Evolutionary conservation across 73 alveolate genomes (phyloP).

Genomic region (Effrenium voratum): DNA sequence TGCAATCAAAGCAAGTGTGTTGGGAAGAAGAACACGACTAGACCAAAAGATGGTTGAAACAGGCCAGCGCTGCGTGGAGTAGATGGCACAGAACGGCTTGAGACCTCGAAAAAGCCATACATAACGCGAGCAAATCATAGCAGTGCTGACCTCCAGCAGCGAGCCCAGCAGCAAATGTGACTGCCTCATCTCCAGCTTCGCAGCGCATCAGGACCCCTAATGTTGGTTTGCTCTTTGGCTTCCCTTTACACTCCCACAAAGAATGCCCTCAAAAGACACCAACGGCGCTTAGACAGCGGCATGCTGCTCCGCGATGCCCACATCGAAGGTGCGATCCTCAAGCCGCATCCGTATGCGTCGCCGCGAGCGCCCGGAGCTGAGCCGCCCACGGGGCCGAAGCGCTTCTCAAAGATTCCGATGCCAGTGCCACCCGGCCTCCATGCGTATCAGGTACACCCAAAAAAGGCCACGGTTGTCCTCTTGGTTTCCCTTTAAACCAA

Average conservation of each 20-base stretch:
- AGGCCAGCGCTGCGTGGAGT: slow-evolving; percentile 94
- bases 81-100: slow-evolving; percentile 95
- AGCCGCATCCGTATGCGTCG: neutral
- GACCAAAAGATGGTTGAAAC: neutral
- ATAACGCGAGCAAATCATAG: neutral
- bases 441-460: too few species aligned
- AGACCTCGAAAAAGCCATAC: slow-evolving; percentile 28
- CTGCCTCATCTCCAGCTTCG: slow-evolving; percentile 75
- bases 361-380: neutral
- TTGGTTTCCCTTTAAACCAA: too few species aligned
- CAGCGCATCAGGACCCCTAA: too few species aligned
- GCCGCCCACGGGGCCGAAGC: slow-evolving; percentile 94
- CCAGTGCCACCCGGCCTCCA: slow-evolving; percentile 95
- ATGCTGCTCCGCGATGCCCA: slow-evolving; percentile 96
- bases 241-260: too few species aligned
- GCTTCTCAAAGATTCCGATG: slow-evolving; percentile 94
- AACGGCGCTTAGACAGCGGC: neutral
- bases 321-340: slow-evolving; percentile 95
- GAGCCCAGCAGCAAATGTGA: slow-evolving; percentile 96
- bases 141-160: slow-evolving; percentile 94
- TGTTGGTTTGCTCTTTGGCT: too few species aligned
- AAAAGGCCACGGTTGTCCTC: too few species aligned
- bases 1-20: neutral
- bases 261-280: too few species aligned
- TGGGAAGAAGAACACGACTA: neutral